Evolutionary conservation across 225 moss, liverwort and hornwort genomes (phyloP).

Genomic region (Lunularia cruciata): DNA sequence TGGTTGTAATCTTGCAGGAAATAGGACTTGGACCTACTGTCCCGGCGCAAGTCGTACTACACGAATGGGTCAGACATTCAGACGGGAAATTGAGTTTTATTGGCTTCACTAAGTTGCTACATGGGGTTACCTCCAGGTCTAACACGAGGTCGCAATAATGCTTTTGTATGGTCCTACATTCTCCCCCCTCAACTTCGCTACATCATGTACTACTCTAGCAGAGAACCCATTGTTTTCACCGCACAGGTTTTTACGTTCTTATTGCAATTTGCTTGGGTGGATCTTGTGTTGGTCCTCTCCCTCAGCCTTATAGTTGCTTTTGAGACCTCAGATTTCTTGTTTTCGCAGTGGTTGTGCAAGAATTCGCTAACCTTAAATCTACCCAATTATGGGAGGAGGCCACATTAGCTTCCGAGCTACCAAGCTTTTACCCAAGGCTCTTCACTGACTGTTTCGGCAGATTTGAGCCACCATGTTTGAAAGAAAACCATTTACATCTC

Average conservation of each 20-base stretch:
- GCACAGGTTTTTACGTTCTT: conserved; percentile 32
- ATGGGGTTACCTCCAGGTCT: conserved; percentile 74
- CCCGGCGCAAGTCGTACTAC: conserved; percentile 74
- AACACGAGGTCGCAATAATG: conserved; percentile 57
- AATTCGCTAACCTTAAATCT: conserved; percentile 38
- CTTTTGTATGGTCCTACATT: conserved; percentile 22
- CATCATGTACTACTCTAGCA: conserved; percentile 34
- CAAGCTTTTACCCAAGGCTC: conserved; percentile 38
- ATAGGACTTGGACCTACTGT: conserved; percentile 78
- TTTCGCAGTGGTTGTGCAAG: conserved; percentile 32
- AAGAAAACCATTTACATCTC: conserved; percentile 42
- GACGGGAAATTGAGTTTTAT: conserved; percentile 83
- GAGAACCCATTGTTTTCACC: conserved; percentile 47
- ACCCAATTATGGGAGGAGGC: conserved; percentile 40
- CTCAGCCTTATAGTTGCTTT: conserved; percentile 30
- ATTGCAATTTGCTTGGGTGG: conserved; percentile 36
- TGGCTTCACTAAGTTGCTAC: conserved; percentile 93
- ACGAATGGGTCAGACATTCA: conserved; percentile 91
- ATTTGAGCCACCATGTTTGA: conserved; percentile 37
- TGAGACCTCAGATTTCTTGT: conserved; percentile 44
- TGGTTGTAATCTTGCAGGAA: too few relatives aligned
- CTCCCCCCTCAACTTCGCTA: conserved; percentile 18
- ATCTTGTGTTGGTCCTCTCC: conserved; percentile 31
- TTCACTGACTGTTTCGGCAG: conserved; percentile 38
- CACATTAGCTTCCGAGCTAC: conserved; percentile 37